Base-by-base conservation (phyloP, 2,329 filamentous ascomycete species). In the Elsinoe fawcettii region DNA sequence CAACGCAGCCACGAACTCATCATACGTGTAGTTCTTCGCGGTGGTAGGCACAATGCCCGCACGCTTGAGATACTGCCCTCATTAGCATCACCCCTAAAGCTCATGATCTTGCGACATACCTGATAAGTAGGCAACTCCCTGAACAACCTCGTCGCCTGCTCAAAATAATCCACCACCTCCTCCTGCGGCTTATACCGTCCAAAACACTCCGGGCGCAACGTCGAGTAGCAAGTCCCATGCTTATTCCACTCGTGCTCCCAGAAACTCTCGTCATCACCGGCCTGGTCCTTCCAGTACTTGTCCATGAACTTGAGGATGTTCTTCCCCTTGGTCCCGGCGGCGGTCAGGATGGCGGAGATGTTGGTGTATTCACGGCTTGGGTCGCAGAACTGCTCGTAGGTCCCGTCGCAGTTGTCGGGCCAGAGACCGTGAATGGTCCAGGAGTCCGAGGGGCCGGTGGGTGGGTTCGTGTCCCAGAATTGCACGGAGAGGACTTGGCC, bases 31-130 rank as follows among this genome's bases (percentile, higher is more conserved):
- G 1, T 80, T 85, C 61, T 75, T 69, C 4, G 73, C 72, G 2
- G 65, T 67, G 11, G 76, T 79, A 5, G 79, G 79, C 5, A 69
- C 72, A 64, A 82, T 82, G n/a, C 81, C 83, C 1, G 83, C 83
- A 16, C 75, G 75, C 2, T 77, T 70, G 22, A 88, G 76, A 23
- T 54, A 63, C 37, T 63, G 36, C 12, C 20, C 30, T 27, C 27
- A 39, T 58, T 16, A 55, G 51, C 34, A 12, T 1, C 6, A 18
- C 9, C 23, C 11, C 11, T 34, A n/a, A 23, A 27, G 39, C 6
- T 3, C 37, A 55, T 8, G n/a, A 41, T 23, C n/a, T n/a, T n/a
- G n/a, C n/a, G n/a, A 25, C 30, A 4, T 61, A 62, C 61, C 54
- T 62, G 43, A 36, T 64, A 65, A 18, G 62, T 63, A 2, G 62